Conservation (phyloP, 2,329 filamentous ascomycete genomes). For the Coniochaeta pulveracea region DNA sequence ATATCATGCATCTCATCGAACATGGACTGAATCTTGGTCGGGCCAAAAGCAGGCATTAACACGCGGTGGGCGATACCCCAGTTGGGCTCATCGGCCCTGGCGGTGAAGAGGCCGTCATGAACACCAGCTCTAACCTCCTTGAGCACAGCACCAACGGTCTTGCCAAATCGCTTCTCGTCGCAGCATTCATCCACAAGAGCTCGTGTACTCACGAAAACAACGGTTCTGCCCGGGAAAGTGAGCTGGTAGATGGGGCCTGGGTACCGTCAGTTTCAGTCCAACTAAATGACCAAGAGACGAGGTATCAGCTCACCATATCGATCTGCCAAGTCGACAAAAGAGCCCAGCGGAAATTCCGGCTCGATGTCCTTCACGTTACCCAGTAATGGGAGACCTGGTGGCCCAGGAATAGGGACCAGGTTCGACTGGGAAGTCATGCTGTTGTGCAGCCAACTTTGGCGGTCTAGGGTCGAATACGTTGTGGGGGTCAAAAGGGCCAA, state of each 20-base stretch:
- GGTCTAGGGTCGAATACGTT: background rate
- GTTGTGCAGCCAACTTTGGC: constrained; percentile 14
- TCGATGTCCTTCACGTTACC: constrained; percentile 57
- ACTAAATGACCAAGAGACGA: background rate
- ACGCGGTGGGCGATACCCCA: constrained; percentile 58
- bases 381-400: constrained; percentile 50
- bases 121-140: constrained; percentile 47
- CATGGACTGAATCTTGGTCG: constrained; percentile 56
- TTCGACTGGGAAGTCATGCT: no score
- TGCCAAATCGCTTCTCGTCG: constrained; percentile 55
- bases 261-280: background rate
- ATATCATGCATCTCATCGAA: constrained; percentile 61
- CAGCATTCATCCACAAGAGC: constrained; percentile 52
- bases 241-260: constrained; percentile 51
- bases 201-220: constrained; percentile 17
- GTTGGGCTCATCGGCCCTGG: constrained; percentile 37
- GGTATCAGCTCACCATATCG: constrained; percentile 43
- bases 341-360: constrained; percentile 40
- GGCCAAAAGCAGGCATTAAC: constrained; percentile 59
- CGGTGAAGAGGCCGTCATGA: constrained; percentile 57
- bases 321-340: constrained; percentile 46
- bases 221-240: constrained; percentile 30
- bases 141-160: constrained; percentile 38
- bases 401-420: constrained; percentile 48
- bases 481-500: background rate